A percentile compares a stretch with the other conserved stretches of the same genome.
Evolutionary conservation across 1,284 basidiomycete species (phyloP).

Genomic region (Cryptococcus jaspeensis): DNA sequence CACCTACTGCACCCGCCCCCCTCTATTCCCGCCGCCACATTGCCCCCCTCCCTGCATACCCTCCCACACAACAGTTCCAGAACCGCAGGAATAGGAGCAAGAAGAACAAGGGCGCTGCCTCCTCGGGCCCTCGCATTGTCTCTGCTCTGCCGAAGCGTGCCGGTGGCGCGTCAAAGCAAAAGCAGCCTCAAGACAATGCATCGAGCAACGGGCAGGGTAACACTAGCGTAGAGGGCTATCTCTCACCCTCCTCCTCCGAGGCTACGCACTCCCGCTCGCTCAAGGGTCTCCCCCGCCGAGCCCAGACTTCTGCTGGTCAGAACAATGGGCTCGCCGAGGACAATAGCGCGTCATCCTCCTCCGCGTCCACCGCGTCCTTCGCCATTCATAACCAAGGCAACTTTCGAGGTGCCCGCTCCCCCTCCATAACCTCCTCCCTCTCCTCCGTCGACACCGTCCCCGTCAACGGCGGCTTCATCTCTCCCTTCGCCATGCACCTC

Average conservation of each 20-base stretch:
- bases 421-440: not conserved
- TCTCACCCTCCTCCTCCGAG: not conserved
- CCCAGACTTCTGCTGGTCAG: not conserved
- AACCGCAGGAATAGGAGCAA: slow-evolving; percentile 16
- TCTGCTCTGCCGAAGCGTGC: slow-evolving; percentile 12
- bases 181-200: not conserved
- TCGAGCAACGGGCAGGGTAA: not conserved
- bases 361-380: not conserved
- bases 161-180: not conserved
- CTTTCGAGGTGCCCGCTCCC: not conserved
- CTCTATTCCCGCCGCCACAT: not conserved
- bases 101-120: not conserved
- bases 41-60: not conserved
- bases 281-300: not conserved
- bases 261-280: not conserved
- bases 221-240: not conserved
- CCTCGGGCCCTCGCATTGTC: slow-evolving; percentile 3
- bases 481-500: slow-evolving; percentile 10
- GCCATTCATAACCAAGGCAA: not conserved
- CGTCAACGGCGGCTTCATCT: slow-evolving; percentile 15
- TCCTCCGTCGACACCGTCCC: slow-evolving; percentile 4
- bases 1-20: no score
- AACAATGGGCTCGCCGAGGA: no score
- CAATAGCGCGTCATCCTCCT: not conserved
- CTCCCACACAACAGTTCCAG: slow-evolving; percentile 20